phyloP scores from a whole-genome alignment of 1,284 basidiomycete species.

The Ceratobasidium sp. region DNA sequence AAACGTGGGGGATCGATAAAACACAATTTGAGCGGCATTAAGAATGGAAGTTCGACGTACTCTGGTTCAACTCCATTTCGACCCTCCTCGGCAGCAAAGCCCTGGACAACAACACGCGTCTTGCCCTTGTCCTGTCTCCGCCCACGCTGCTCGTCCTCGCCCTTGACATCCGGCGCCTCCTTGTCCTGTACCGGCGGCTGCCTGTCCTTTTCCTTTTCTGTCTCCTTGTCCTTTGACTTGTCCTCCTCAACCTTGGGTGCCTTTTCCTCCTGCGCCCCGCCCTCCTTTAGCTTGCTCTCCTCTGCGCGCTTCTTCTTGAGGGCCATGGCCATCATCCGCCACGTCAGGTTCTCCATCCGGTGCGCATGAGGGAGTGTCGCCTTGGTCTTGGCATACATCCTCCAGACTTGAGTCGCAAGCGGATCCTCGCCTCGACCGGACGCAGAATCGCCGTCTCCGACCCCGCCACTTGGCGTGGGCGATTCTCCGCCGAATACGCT shows the following conservation, averaged over 20 bases:
- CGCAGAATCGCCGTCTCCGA: neutral
- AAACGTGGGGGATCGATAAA: neutral
- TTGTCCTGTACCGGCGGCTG: too few species aligned
- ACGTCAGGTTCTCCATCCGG: constrained; percentile 96
- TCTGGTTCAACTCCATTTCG: constrained; percentile 68
- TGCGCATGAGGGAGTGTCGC: constrained; percentile 89
- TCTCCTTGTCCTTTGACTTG: constrained; percentile 46
- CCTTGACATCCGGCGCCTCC: constrained; percentile 35
- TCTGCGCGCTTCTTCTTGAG: constrained; percentile 86
- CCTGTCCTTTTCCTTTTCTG: neutral
- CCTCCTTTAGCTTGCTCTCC: constrained; percentile 57
- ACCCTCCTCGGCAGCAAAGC: constrained; percentile 81
- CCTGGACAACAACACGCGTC: constrained; percentile 74
- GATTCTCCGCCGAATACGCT: constrained; percentile 12
- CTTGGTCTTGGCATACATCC: constrained; percentile 92
- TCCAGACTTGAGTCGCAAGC: constrained; percentile 95
- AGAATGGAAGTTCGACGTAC: constrained; percentile 64
- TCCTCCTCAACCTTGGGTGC: constrained; percentile 48
- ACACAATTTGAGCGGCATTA: neutral
- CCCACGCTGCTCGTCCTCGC: constrained; percentile 60
- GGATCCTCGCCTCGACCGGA: constrained; percentile 70
- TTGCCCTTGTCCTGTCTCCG: constrained; percentile 80
- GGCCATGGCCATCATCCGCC: constrained; percentile 97
- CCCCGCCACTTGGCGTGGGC: constrained; percentile 17
- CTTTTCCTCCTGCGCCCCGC: constrained; percentile 36